Conservation (phyloP, 495 filamentous ascomycete species). For the Talaromyces trachyspermus region DNA sequence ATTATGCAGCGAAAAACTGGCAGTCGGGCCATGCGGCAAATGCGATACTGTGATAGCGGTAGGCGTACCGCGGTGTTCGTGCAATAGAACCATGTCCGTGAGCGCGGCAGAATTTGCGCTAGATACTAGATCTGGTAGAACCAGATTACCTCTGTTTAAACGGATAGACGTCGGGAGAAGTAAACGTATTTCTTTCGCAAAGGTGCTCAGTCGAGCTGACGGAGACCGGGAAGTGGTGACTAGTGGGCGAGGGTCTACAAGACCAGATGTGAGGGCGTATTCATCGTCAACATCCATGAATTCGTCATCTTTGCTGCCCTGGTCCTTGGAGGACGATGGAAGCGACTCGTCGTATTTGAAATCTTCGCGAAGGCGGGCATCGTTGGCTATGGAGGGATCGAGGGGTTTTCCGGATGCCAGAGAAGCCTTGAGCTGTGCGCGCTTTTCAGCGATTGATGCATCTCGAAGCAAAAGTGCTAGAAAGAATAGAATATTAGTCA, state of each 20-base stretch:
- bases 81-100: constrained; percentile 79
- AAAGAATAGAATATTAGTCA: constrained; percentile 21
- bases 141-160: constrained; percentile 83
- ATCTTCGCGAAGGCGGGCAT: constrained; percentile 75
- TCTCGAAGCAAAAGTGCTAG: constrained; percentile 68
- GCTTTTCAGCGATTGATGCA: constrained; percentile 86
- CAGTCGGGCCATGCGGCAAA: constrained; percentile 88
- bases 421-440: constrained; percentile 76
- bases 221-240: constrained; percentile 89
- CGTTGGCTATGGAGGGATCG: constrained; percentile 80
- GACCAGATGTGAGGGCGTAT: constrained; percentile 75
- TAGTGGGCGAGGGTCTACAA: constrained; percentile 80
- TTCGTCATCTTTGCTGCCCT: constrained; percentile 28
- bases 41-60: constrained; percentile 87
- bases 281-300: constrained; percentile 85
- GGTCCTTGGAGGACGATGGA: constrained; percentile 45
- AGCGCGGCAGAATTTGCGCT: constrained; percentile 72
- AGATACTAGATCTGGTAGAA: constrained; percentile 74
- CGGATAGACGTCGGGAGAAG: constrained; percentile 86
- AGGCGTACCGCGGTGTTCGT: constrained; percentile 90
- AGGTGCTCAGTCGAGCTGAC: constrained; percentile 72
- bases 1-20: constrained; percentile 88
- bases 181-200: constrained; percentile 92
- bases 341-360: constrained; percentile 89
- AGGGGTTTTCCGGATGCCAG: constrained; percentile 81